These are phyloP conservation scores for Mortierella hygrophila DNA, from an alignment of 192 early-diverging fungal genomes.

Conservation along the genomic window DNA sequence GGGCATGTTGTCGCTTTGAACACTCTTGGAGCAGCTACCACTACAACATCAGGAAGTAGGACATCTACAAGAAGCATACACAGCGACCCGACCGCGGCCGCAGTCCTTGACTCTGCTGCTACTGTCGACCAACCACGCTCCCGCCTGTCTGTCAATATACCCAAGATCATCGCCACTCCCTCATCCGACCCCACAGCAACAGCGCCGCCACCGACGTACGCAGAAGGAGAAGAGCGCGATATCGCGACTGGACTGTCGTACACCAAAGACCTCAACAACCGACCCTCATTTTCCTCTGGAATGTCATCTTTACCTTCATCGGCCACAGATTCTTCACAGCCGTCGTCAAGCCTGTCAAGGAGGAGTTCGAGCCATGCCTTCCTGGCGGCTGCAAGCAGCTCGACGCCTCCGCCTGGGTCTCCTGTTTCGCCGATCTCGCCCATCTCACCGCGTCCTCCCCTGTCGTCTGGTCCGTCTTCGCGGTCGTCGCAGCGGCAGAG, in stretches of 20 bases:
- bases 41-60: neutral
- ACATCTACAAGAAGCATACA: neutral
- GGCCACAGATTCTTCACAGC: neutral
- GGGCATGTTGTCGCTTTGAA: neutral
- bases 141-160: constrained; percentile 24
- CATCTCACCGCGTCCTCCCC: constrained; percentile 20
- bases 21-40: neutral
- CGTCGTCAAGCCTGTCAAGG: neutral
- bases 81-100: neutral
- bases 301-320: neutral
- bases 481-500: constrained; percentile 30
- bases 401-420: neutral
- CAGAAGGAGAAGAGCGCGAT: constrained; percentile 18
- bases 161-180: constrained; percentile 15
- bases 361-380: constrained; percentile 10
- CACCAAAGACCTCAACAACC: neutral
- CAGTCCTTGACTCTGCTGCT: neutral
- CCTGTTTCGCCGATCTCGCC: constrained; percentile 30
- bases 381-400: constrained; percentile 1
- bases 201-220: neutral
- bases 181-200: neutral
- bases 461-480: constrained; percentile 2
- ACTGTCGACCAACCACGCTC: neutral
- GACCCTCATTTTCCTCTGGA: neutral
- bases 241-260: neutral